Conservation (phyloP, 192 early-diverging fungal genomes). For the Coemansia sp. region DNA sequence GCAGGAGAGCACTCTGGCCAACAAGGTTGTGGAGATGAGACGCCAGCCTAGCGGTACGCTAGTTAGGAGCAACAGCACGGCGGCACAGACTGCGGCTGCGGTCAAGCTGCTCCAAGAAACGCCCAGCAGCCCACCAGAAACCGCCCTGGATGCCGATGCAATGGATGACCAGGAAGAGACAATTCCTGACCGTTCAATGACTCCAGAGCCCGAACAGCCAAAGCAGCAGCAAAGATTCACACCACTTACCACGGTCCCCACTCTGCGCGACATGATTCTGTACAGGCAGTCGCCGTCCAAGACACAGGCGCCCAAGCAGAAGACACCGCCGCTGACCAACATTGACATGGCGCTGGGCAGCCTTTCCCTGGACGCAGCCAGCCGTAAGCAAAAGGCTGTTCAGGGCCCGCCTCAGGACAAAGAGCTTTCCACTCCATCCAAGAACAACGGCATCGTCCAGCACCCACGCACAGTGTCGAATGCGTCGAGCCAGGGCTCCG, state of each 20-base stretch:
- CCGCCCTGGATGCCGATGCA: neutral
- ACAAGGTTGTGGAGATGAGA: constrained; percentile 1
- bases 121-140: neutral
- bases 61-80: constrained; percentile 44
- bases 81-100: constrained; percentile 43
- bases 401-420: neutral
- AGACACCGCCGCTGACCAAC: constrained; percentile 8
- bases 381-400: constrained; percentile 11
- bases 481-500: constrained; percentile 23
- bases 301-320: constrained; percentile 14
- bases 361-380: constrained; percentile 26
- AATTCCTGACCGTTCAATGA: no score
- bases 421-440: neutral
- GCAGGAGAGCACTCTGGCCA: constrained; percentile 7
- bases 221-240: constrained; percentile 2
- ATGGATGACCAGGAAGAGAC: no score
- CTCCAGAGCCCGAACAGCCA: constrained; percentile 18
- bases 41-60: constrained; percentile 10
- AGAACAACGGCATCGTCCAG: neutral
- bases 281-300: constrained; percentile 26
- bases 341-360: constrained; percentile 18
- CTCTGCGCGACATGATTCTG: constrained; percentile 48
- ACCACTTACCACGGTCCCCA: constrained; percentile 20
- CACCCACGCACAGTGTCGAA: constrained; percentile 19
- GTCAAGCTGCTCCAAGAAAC: constrained; percentile 42